phyloP scores from a whole-genome alignment of 257 asterid genomes.

The Avicennia marina region DNA sequence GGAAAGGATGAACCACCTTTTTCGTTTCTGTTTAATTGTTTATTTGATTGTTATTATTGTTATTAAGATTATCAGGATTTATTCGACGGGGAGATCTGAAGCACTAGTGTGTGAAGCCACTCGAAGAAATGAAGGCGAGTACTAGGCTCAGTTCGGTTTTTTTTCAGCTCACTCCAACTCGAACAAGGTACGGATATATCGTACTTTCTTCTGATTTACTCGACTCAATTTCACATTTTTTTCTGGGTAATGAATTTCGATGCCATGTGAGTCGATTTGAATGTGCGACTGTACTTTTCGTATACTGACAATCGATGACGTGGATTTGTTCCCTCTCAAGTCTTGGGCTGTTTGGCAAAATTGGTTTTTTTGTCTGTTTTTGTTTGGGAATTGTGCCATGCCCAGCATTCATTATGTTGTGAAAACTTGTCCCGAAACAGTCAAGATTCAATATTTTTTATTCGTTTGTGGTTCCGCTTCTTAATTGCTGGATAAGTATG shows the following conservation, averaged over 20 bases:
- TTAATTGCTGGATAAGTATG: too few relatives aligned
- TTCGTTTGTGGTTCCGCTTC: too few relatives aligned
- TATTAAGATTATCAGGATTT: too few relatives aligned
- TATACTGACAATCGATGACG: conserved; percentile 5
- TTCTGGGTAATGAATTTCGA: neutral
- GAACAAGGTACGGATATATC: conserved; percentile 64
- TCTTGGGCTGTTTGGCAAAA: conserved; percentile 8
- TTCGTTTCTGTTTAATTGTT: too few relatives aligned
- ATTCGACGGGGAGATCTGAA: conserved; percentile 71
- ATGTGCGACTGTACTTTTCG: neutral
- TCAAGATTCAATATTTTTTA: neutral
- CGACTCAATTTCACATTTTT: too few relatives aligned
- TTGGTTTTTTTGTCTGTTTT: conserved; percentile 11
- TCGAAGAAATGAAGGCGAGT: conserved; percentile 55
- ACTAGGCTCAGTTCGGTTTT: conserved; percentile 71
- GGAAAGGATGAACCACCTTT: too few relatives aligned
- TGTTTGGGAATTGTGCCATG: too few relatives aligned
- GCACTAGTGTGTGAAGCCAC: conserved; percentile 15
- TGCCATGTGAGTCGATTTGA: neutral
- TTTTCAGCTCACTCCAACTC: conserved; percentile 92
- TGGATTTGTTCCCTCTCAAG: conserved; percentile 8
- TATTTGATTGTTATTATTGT: conserved; percentile 1
- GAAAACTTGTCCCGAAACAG: too few relatives aligned
- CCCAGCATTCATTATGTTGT: conserved; percentile 1
- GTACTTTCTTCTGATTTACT: too few relatives aligned